phyloP scores from a whole-genome alignment of 164 flowering plant species.

The Sextonia rubra region DNA sequence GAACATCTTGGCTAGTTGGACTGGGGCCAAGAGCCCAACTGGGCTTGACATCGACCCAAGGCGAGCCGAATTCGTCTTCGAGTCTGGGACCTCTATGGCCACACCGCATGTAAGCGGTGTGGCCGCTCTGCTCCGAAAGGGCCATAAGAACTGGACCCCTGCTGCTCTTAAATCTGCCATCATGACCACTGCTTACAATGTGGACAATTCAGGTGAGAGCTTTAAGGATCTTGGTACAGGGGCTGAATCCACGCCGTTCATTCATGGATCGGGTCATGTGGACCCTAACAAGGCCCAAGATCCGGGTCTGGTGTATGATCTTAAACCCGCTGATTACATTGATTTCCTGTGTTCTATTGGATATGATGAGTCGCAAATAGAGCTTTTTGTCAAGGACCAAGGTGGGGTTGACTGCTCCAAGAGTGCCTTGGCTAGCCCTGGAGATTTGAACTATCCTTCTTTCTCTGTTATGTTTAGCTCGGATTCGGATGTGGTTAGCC shows the following conservation, averaged over 20 bases:
- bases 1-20: constrained; percentile 90
- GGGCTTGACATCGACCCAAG: constrained; percentile 72
- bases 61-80: constrained; percentile 74
- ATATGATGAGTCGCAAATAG: constrained; percentile 36
- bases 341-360: constrained; percentile 71
- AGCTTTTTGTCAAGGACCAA: constrained; percentile 39
- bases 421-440: constrained; percentile 35
- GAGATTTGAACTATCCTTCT: constrained; percentile 84
- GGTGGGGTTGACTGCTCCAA: constrained; percentile 30
- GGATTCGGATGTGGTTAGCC: constrained; percentile 25
- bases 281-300: constrained; percentile 74
- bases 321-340: constrained; percentile 43
- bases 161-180: constrained; percentile 86
- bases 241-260: constrained; percentile 56
- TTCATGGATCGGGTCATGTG: constrained; percentile 85
- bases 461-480: constrained; percentile 58
- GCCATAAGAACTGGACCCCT: constrained; percentile 68
- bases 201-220: constrained; percentile 48
- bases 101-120: constrained; percentile 93
- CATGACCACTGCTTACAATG: constrained; percentile 67
- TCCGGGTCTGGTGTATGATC: constrained; percentile 82
- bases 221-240: constrained; percentile 70
- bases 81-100: constrained; percentile 94
- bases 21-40: constrained; percentile 60
- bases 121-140: constrained; percentile 76